These are phyloP conservation scores for Neonectria ditissima DNA, from an alignment of 2,329 filamentous ascomycete genomes.

Conservation along the genomic window DNA sequence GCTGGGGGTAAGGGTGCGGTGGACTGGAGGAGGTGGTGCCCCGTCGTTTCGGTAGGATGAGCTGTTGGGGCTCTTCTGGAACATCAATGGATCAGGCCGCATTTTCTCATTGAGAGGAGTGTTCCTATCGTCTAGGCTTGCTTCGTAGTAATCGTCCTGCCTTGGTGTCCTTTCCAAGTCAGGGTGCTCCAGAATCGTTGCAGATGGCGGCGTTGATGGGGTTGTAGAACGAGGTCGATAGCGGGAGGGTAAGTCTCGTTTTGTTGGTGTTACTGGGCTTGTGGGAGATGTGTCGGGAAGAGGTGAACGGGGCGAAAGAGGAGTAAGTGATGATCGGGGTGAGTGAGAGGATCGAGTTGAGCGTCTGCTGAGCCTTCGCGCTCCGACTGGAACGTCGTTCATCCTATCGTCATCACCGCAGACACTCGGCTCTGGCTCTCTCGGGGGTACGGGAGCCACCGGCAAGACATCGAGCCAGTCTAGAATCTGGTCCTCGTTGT, in stretches of 20 bases:
- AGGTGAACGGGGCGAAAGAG: constrained; percentile 33
- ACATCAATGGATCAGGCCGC: constrained; percentile 52
- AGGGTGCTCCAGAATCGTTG: constrained; percentile 39
- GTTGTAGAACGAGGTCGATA: constrained; percentile 42
- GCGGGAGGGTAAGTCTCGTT: constrained; percentile 39
- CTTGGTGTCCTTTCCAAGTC: constrained; percentile 54
- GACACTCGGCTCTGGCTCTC: constrained; percentile 50
- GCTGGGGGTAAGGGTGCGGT: constrained; percentile 56
- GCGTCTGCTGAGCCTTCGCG: constrained; percentile 43
- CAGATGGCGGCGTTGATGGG: constrained; percentile 41
- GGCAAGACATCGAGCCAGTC: constrained; percentile 91
- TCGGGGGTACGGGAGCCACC: constrained; percentile 61
- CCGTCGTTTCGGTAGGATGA: constrained; percentile 62
- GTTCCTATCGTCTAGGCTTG: constrained; percentile 43
- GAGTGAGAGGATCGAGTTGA: constrained; percentile 36
- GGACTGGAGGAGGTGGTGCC: constrained; percentile 66
- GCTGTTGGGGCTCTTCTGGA: constrained; percentile 49
- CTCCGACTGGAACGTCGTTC: constrained; percentile 49
- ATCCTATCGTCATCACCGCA: constrained; percentile 45
- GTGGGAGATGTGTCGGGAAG: constrained; percentile 39
- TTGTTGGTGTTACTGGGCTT: constrained; percentile 51
- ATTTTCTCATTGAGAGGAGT: constrained; percentile 52
- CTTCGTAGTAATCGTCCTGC: constrained; percentile 40
- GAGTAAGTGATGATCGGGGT: constrained; percentile 29
- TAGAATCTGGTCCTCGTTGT: constrained; percentile 79